Conservation (phyloP, 2,329 filamentous ascomycete genomes). For the Ophiocordyceps unilateralis region DNA sequence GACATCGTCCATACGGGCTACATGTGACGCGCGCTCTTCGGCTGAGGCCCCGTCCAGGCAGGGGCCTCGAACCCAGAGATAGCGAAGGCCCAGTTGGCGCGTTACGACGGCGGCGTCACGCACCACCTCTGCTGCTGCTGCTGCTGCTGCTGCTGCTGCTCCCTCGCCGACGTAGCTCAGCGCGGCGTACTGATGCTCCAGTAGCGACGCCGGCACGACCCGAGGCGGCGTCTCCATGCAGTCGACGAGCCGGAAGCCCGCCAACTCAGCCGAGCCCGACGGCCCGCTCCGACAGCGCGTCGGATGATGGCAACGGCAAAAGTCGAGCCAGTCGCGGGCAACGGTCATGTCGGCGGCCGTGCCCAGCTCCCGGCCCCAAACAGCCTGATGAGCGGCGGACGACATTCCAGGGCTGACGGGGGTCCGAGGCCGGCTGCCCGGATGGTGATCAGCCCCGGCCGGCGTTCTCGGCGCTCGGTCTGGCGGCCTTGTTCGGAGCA, state of each 20-base stretch:
- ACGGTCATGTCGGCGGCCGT: slow-evolving; percentile 12
- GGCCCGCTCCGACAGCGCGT: slow-evolving; percentile 13
- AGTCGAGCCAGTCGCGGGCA: slow-evolving; percentile 15
- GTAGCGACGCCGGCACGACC: slow-evolving; percentile 11
- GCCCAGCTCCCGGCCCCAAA: slow-evolving; percentile 17
- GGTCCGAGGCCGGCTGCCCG: not conserved
- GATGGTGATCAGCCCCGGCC: not conserved
- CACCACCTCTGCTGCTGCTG: slow-evolving; percentile 11
- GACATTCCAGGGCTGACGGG: not conserved
- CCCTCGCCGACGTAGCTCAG: slow-evolving; percentile 19
- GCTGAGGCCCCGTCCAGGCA: slow-evolving; percentile 13
- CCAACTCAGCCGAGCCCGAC: slow-evolving; percentile 7
- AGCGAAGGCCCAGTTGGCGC: slow-evolving; percentile 13
- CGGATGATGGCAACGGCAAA: slow-evolving; percentile 16
- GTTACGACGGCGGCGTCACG: slow-evolving; percentile 15
- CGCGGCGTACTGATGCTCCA: slow-evolving; percentile 13
- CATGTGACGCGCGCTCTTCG: slow-evolving; percentile 12
- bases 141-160: slow-evolving; percentile 6
- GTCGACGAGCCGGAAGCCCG: slow-evolving; percentile 16
- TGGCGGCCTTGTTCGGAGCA: slow-evolving; percentile 12
- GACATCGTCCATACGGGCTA: slow-evolving; percentile 19
- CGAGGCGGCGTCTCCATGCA: slow-evolving; percentile 14
- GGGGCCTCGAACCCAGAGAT: slow-evolving; percentile 21
- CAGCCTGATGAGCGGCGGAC: slow-evolving; percentile 13
- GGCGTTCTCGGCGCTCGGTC: slow-evolving; percentile 1